Base-by-base conservation (phyloP, 164 flowering plant species). In the Platanus orientalis region DNA sequence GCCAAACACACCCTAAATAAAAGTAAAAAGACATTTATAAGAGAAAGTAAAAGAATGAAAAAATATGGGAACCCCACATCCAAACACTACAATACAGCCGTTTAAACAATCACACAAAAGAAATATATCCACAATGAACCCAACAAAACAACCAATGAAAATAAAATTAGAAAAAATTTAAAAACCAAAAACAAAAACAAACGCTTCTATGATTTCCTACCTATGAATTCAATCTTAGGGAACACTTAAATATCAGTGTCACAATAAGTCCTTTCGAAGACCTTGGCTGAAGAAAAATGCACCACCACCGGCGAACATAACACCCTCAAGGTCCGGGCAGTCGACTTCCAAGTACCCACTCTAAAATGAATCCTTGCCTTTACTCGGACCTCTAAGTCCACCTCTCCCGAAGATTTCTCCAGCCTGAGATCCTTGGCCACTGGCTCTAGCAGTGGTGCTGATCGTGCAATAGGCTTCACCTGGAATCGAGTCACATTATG, bases 321-420 rank as follows among this genome's bases (percentile, higher is more conserved):
- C 1, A 80, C 72, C 73, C 63, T 75, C 0, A 85, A 23, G 6
- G 67, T 73, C n/a, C 83, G 78, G 52, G 64, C 71, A 11, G 45
- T 25, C 3, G 87, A 81, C 69, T 81, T 88, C 83, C 77, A 79
- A 0, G 12, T 34, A 12, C 90, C 90, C 10, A 89, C 80, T 79
- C 84, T 89, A 55, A 79, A 76, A 76, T 87, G 69, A 3, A 86
- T 66, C 64, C 72, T 77, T 0, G 90, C 90, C 75, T 66, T 76
- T 44, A 87, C 12, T 26, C 51, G 34, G 21, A 92, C 74, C 13
- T 73, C 79, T 26, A 92, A 24, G 16, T 74, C 75, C 2, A 87
- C 27, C 52, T 71, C 47, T 16, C 87, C 84, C 0, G 79, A 54
- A 0, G 58, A 21, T 49, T 59, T 83, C 51, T 86, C 83, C 0